Evolutionary conservation across 768 basidiomycete genomes (phyloP).

Genomic region (Leccinum disarticulatum): DNA sequence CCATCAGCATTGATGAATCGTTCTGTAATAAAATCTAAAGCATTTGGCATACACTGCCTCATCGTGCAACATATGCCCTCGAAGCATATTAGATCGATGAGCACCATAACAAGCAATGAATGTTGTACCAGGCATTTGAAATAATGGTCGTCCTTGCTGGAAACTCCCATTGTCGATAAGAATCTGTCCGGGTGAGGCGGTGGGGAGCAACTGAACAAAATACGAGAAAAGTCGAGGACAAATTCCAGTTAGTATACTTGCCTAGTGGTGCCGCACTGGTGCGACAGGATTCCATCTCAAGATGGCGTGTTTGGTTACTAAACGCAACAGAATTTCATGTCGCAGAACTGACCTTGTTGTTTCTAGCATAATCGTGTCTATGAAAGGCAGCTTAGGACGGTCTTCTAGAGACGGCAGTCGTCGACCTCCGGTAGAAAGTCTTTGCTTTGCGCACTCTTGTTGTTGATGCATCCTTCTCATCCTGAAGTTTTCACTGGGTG

Average conservation of each 20-base stretch:
- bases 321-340: not conserved
- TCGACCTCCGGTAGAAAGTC: too few relatives aligned
- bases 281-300: slow-evolving; percentile 11
- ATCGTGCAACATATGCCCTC: slow-evolving; percentile 9
- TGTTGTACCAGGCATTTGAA: not conserved
- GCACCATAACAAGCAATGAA: not conserved
- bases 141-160: slow-evolving; percentile 6
- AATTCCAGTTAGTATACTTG: not conserved
- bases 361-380: slow-evolving; percentile 4
- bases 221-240: not conserved
- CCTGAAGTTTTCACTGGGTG: too few relatives aligned
- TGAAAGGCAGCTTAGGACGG: not conserved
- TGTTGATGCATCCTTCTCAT: too few relatives aligned
- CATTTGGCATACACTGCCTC: slow-evolving; percentile 1
- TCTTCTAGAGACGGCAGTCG: slow-evolving; percentile 2
- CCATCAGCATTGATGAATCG: not conserved
- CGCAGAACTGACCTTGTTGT: not conserved
- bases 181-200: slow-evolving; percentile 3
- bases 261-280: too few relatives aligned
- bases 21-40: slow-evolving; percentile 1
- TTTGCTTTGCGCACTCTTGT: too few relatives aligned
- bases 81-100: not conserved
- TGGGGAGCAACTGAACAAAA: not conserved
- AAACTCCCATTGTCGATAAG: slow-evolving; percentile 1
- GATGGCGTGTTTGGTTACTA: not conserved